phyloP scores from a whole-genome alignment of 1,284 basidiomycete genomes.

The Cronartium quercuum region DNA sequence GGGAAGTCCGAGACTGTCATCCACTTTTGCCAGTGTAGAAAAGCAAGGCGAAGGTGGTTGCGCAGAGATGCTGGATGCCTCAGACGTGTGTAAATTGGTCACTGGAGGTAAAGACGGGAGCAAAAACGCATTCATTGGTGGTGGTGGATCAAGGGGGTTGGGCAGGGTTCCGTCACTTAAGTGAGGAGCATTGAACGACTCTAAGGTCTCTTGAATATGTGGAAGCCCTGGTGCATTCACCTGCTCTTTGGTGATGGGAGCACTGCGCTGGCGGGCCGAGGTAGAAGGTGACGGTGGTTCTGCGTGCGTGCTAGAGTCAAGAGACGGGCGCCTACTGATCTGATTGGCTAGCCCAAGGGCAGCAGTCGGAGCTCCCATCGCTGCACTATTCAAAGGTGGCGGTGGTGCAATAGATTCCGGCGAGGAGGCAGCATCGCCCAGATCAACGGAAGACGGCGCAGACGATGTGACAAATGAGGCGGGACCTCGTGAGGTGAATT shows the following conservation, averaged over 20 bases:
- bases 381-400: constrained; percentile 28
- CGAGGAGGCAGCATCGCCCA: constrained; percentile 12
- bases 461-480: constrained; percentile 31
- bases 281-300: constrained; percentile 39
- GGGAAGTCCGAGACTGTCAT: too few species aligned
- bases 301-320: constrained; percentile 36
- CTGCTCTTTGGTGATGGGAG: constrained; percentile 38
- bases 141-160: constrained; percentile 32
- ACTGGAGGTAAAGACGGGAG: not conserved
- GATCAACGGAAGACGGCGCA: constrained; percentile 34
- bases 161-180: not conserved
- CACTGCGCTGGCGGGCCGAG: constrained; percentile 36
- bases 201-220: constrained; percentile 26
- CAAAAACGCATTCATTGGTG: not conserved
- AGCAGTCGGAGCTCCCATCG: constrained; percentile 37
- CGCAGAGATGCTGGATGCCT: constrained; percentile 23
- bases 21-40: not conserved
- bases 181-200: not conserved
- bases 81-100: constrained; percentile 1
- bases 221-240: constrained; percentile 37
- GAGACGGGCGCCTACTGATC: constrained; percentile 27
- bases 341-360: constrained; percentile 36
- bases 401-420: constrained; percentile 32
- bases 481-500: constrained; percentile 9
- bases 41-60: constrained; percentile 22